Conservation (phyloP, 192 early-diverging fungal genomes). For the Linnemannia schmuckeri region DNA sequence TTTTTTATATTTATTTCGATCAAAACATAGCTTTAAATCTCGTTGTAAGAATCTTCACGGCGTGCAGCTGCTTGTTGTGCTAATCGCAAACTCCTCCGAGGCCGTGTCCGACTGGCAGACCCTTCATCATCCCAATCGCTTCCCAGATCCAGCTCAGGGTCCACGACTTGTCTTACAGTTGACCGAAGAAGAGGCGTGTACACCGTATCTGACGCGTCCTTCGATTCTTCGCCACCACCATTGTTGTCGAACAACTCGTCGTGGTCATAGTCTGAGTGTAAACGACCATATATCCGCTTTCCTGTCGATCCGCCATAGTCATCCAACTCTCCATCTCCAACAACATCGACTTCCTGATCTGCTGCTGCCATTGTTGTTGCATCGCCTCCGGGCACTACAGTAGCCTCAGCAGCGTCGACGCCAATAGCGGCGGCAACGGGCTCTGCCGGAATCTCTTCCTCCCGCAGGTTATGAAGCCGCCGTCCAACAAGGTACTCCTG, state of each 20-base stretch:
- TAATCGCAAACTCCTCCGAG: constrained; percentile 18
- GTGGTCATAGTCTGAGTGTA: neutral
- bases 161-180: neutral
- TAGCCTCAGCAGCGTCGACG: neutral
- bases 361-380: neutral
- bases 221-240: neutral
- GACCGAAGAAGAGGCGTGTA: constrained; percentile 19
- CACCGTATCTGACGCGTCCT: neutral
- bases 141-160: constrained; percentile 13
- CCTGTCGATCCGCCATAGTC: neutral
- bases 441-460: neutral
- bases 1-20: neutral
- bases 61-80: constrained; percentile 15
- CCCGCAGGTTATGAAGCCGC: constrained; percentile 40
- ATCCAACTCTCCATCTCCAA: neutral
- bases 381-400: neutral
- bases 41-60: neutral
- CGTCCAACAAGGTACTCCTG: constrained; percentile 50
- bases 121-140: constrained; percentile 15
- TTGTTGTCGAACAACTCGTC: neutral
- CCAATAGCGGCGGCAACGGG: neutral
- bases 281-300: neutral
- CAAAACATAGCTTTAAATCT: neutral
- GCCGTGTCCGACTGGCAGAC: constrained; percentile 19
- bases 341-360: neutral